phyloP scores from a whole-genome alignment of 768 basidiomycete genomes.

The Saitozyma podzolica region DNA sequence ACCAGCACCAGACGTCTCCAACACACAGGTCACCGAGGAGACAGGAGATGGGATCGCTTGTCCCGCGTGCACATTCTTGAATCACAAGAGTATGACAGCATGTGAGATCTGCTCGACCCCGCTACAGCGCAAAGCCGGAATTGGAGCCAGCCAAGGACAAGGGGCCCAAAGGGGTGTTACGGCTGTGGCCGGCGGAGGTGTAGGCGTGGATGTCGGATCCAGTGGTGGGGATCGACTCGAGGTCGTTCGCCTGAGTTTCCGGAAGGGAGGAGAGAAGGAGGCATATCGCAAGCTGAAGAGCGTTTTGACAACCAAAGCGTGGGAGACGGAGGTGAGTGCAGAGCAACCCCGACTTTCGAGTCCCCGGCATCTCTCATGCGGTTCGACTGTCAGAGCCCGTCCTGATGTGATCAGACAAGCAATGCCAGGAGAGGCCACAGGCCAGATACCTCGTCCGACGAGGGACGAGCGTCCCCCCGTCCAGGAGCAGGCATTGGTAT shows the following conservation, averaged over 20 bases:
- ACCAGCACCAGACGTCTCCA: constrained; percentile 8
- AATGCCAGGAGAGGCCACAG: background rate
- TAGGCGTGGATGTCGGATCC: background rate
- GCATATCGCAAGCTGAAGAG: constrained; percentile 77
- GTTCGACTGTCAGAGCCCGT: background rate
- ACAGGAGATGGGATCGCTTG: constrained; percentile 62
- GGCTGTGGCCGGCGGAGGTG: background rate
- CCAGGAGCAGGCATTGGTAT: constrained; percentile 56
- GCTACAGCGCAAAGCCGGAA: constrained; percentile 53
- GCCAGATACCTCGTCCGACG: background rate
- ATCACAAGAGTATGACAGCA: constrained; percentile 67
- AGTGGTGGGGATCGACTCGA: constrained; percentile 14
- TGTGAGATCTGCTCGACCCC: constrained; percentile 87
- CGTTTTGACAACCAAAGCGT: constrained; percentile 68
- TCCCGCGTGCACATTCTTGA: constrained; percentile 87
- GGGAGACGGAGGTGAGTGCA: constrained; percentile 61
- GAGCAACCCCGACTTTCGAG: background rate
- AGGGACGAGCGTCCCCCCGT: constrained; percentile 36
- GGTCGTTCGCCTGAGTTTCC: constrained; percentile 79
- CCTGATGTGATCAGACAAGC: no score
- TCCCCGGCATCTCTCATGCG: background rate
- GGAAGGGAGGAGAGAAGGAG: constrained; percentile 81
- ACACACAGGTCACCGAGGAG: background rate
- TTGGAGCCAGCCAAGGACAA: no score
- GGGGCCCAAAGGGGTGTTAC: no score